Evolutionary conservation across 2,329 filamentous ascomycete species (phyloP), one percentile per base, ranked within the genome.

Genomic region (Fusarium heterosporum): DNA sequence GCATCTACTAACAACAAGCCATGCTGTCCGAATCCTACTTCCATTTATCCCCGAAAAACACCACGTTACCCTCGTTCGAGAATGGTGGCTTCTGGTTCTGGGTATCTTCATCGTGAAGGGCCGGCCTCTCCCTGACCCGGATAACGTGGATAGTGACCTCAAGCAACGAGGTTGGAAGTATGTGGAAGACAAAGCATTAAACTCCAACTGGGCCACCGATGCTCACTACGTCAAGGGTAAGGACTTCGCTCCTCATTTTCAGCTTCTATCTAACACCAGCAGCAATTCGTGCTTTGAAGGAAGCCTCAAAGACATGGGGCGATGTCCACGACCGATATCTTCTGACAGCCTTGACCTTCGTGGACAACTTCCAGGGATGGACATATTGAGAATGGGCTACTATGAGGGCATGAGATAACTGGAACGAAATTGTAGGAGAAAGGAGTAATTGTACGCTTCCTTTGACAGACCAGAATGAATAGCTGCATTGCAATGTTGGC

Each of bases 1-100:
- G 6, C 93, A 97, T 74, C 77, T 96, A 9, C 83, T 99, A 30
- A 96, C 93, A 1, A 90, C 91, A 19, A 94, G 90, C 61, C 93
- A 99, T 75, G 95, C 96, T 1, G 87, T 97, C 13, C 87, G 96
- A n/a, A 87, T 97, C 25, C 79, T 99, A 7, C 82, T 99, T 4
- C 93, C 96, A 0, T 78, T 93, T 34, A 81, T 97, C 12, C 93
- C 93, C 0, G 78, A 84, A 14, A 87, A 88, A 72, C 90, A 89
- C 71, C 95, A 97, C 70, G 77, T 93, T 43, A 81, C 82, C 22
- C 81, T 99, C 6, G 83, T 98, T 10, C 84, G 91, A 38, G 89
- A 97, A 76, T 98, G 96, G 93, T 97, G 93, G 92, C 80, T 99
- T 7, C 85, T 97, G 40, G 88, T 90, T 1, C 77, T 97, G 40